These are phyloP conservation scores for Aspergillus novofumigatus DNA, from an alignment of 2,329 filamentous ascomycete genomes.

Conservation along the genomic window DNA sequence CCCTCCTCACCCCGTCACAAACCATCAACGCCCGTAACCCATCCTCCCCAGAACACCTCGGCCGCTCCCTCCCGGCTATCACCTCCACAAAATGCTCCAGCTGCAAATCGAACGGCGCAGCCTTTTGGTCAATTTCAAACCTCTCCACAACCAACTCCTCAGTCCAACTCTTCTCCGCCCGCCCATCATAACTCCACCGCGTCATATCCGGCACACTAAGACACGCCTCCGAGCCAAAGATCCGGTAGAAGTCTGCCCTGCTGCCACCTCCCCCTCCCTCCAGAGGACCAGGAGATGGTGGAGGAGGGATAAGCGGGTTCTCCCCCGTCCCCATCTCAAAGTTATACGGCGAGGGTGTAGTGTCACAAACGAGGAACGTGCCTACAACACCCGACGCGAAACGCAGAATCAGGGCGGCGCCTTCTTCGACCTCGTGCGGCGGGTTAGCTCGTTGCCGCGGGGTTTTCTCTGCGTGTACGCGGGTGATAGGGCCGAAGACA, in stretches of 20 bases:
- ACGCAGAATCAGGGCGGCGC: conserved; percentile 50
- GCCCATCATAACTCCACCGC: conserved; percentile 44
- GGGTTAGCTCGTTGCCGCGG: conserved; percentile 37
- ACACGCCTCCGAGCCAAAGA: conserved; percentile 51
- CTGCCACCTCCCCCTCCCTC: too few species aligned
- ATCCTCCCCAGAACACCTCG: conserved; percentile 48
- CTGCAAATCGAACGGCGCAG: conserved; percentile 52
- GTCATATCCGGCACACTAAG: conserved; percentile 54
- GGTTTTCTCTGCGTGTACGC: conserved; percentile 50
- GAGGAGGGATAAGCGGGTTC: conserved; percentile 53
- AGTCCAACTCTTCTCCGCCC: conserved; percentile 42
- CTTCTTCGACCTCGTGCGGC: conserved; percentile 51
- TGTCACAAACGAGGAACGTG: conserved; percentile 55
- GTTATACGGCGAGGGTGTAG: conserved; percentile 48
- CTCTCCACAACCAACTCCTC: conserved; percentile 32
- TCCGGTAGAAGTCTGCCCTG: conserved; percentile 49
- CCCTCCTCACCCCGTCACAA: conserved; percentile 48
- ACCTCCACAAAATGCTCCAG: conserved; percentile 50
- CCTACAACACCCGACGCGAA: conserved; percentile 55
- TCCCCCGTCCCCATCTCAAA: conserved; percentile 58
- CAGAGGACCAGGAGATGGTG: too few species aligned
- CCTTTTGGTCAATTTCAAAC: conserved; percentile 23
- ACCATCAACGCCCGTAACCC: conserved; percentile 51
- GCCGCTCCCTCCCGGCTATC: conserved; percentile 39
- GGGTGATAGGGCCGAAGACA: conserved; percentile 50